Evolutionary conservation across 169 alveolate species (phyloP), one percentile per base, ranked within the genome.

Genomic region (Babesia divergens): DNA sequence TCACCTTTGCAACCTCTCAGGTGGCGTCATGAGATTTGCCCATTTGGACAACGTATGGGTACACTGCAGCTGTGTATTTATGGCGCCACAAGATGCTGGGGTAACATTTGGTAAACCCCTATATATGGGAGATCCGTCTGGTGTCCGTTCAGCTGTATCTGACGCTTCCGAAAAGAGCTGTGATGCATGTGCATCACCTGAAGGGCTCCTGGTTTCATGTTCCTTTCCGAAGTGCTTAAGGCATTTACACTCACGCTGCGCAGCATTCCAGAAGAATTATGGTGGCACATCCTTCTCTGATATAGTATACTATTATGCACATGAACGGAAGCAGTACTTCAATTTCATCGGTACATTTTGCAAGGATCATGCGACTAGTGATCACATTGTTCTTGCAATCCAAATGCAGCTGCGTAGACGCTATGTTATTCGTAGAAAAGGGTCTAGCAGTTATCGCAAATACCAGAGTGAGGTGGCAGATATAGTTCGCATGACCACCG

Each of bases 311-410:
- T 62, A 54, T 28, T 20, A 0, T 31, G 16, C 16, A 20, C 62
- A 46, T 14, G 56, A 22, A 37, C 47, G 84, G 32, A 34, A 26
- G 32, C 65, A 74, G 66, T 74, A 58, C 54, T 42, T 32, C 46
- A 37, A 26, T n/a, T 77, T 77, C 50, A 3, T 32, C 8, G 86
- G 82, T 13, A 31, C 58, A 20, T 77, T 77, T 32, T 77, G 86
- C 46, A 24, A 2, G 0, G 66, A 67, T 26, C 86, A 77, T 40
- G 20, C 71, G 22, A 58, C 20, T 11, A 16, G 22, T 20, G 64
- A 64, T 26, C 37, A 26, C 28, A 59, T 74, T 14, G 31, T 26
- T 34, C 0, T 24, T 18, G 56, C 59, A 14, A 31, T 74, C 4
- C 50, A 64, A 16, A 64, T 58, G 65, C 32, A 56, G 8, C 42